Conservation (phyloP, 768 basidiomycete species). For the Boletus tomentosulus region DNA sequence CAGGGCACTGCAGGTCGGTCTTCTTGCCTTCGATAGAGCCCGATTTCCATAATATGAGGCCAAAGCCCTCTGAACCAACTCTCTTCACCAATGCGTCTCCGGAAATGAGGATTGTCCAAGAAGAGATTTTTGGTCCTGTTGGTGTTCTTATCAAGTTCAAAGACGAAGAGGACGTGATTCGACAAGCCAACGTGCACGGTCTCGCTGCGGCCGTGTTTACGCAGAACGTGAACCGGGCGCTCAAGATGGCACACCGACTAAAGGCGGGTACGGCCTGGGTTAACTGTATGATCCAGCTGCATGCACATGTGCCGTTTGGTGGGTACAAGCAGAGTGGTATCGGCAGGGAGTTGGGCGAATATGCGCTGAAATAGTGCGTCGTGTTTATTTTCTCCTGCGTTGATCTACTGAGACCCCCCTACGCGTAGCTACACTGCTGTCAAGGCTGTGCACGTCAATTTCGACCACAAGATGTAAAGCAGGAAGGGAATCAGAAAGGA, state of each 20-base stretch:
- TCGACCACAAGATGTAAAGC: not conserved
- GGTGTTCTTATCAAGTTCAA: constrained; percentile 75
- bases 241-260: constrained; percentile 67
- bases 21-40: too few relatives aligned
- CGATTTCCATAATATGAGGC: too few relatives aligned
- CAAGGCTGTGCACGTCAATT: not conserved
- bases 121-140: constrained; percentile 82
- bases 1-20: too few relatives aligned
- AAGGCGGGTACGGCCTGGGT: constrained; percentile 82
- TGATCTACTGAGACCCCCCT: not conserved
- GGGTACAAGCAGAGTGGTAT: constrained; percentile 84
- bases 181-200: constrained; percentile 81
- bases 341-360: constrained; percentile 77
- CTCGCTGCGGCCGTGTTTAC: constrained; percentile 87
- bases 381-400: not conserved
- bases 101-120: constrained; percentile 70
- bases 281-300: constrained; percentile 29
- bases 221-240: constrained; percentile 68
- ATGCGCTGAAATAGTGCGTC: constrained; percentile 57
- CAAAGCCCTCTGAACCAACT: constrained; percentile 41
- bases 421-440: not conserved
- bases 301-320: constrained; percentile 64
- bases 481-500: not conserved
- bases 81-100: constrained; percentile 64
- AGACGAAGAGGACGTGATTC: constrained; percentile 60